Percentiles rank a stretch among this genome's conserved stretches.
Conservation (phyloP, 306 rosid genomes). For the Carpinus viminea region DNA sequence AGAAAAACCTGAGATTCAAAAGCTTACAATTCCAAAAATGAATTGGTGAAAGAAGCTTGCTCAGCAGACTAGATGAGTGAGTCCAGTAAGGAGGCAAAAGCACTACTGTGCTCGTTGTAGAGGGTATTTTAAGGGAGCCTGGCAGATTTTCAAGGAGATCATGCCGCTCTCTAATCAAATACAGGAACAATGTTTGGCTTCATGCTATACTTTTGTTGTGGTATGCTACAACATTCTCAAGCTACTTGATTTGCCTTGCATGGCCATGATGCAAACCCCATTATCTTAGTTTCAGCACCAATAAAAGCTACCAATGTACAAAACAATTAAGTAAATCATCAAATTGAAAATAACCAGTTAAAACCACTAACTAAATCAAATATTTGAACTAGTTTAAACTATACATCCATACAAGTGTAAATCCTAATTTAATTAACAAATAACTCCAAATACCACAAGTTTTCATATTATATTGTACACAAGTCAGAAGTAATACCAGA, state of each 20-base stretch:
- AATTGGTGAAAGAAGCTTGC: too few species aligned
- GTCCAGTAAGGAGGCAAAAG: too few species aligned
- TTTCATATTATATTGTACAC: slow-evolving; percentile 82
- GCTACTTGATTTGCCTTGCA: slow-evolving; percentile 82
- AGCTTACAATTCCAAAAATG: too few species aligned
- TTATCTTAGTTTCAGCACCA: too few species aligned
- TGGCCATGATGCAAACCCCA: neutral
- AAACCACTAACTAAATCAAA: neutral
- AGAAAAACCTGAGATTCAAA: too few species aligned
- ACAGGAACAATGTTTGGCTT: slow-evolving; percentile 94
- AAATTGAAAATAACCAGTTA: neutral
- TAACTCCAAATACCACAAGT: neutral
- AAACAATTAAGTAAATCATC: neutral
- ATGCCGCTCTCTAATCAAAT: slow-evolving; percentile 38
- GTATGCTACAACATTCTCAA: slow-evolving; percentile 75
- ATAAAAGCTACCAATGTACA: too few species aligned
- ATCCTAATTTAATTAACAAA: slow-evolving; percentile 23
- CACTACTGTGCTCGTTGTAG: too few species aligned
- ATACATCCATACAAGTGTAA: neutral
- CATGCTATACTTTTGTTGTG: slow-evolving; percentile 44
- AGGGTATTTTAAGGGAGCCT: too few species aligned
- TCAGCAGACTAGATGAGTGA: too few species aligned
- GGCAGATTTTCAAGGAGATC: slow-evolving; percentile 63
- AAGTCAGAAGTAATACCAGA: slow-evolving; percentile 97
- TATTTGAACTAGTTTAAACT: too few species aligned